Conservation (phyloP, 2,329 filamentous ascomycete genomes). For the Daldinia sp. region DNA sequence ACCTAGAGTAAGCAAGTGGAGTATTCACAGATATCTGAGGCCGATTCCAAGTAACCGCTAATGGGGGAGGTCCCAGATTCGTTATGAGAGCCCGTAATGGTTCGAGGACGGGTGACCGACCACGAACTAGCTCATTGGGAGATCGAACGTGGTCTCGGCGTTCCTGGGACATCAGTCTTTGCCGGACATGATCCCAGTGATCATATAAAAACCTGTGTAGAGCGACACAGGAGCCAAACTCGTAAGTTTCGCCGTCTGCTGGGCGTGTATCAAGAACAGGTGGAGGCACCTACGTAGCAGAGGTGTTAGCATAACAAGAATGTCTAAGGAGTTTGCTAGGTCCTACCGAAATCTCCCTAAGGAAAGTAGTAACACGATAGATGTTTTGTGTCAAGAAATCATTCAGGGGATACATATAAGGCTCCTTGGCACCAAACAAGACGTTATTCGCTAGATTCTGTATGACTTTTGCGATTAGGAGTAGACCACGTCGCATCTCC, state of each 20-base stretch:
- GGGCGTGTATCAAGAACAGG: constrained; percentile 57
- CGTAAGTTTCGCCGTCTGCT: constrained; percentile 65
- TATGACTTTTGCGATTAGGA: constrained; percentile 78
- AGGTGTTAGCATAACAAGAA: constrained; percentile 37
- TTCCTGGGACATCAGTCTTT: constrained; percentile 71
- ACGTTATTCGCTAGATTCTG: constrained; percentile 80
- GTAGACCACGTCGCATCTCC: constrained; percentile 75
- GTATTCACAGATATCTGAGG: constrained; percentile 73
- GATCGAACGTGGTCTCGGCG: constrained; percentile 68
- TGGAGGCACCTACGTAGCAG: constrained; percentile 58
- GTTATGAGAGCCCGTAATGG: constrained; percentile 71
- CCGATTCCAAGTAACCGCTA: constrained; percentile 77
- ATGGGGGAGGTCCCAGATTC: constrained; percentile 74
- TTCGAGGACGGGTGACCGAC: constrained; percentile 69
- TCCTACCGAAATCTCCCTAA: constrained; percentile 74
- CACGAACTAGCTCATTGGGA: constrained; percentile 64
- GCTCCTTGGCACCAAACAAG: constrained; percentile 77
- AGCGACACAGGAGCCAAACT: constrained; percentile 78
- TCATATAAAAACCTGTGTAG: constrained; percentile 78
- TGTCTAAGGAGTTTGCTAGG: not conserved
- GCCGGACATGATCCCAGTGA: constrained; percentile 77
- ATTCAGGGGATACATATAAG: constrained; percentile 78
- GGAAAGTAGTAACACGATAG: constrained; percentile 73
- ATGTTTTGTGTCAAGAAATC: constrained; percentile 77
- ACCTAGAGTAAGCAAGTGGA: constrained; percentile 74